Percentiles rank a stretch among this genome's conserved stretches.
Evolutionary conservation across 164 flowering plant genomes (phyloP).

Genomic region (Euptelea pleiosperma): DNA sequence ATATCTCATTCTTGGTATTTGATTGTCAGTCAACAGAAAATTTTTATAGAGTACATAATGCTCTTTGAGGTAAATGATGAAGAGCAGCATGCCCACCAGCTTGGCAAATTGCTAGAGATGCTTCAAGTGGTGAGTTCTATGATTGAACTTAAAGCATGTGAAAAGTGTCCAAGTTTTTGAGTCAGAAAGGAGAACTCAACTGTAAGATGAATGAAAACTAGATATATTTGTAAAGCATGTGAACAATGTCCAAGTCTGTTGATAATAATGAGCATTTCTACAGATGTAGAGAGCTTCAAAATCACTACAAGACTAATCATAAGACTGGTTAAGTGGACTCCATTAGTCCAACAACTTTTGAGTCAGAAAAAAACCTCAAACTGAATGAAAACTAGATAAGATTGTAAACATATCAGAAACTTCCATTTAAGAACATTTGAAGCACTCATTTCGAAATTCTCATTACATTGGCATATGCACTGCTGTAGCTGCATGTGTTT

Average conservation of each 20-base stretch:
- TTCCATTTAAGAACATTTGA: background rate
- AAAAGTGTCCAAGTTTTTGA: too few species aligned
- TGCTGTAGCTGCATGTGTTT: background rate
- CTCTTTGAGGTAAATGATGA: constrained; percentile 93
- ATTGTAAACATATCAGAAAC: background rate
- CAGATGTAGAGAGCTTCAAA: too few species aligned
- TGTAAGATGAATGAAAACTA: too few species aligned
- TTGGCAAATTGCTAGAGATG: constrained; percentile 72
- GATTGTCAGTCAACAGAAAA: constrained; percentile 71
- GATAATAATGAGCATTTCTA: too few species aligned
- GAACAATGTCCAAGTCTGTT: too few species aligned
- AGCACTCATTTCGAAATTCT: background rate
- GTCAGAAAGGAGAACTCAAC: too few species aligned
- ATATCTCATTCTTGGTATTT: constrained; percentile 8
- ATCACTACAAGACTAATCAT: too few species aligned
- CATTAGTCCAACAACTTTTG: background rate
- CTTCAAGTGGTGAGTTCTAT: constrained; percentile 74
- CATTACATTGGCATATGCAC: too few species aligned
- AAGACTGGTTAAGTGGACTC: background rate
- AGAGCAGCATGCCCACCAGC: constrained; percentile 86
- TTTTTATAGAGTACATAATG: constrained; percentile 96
- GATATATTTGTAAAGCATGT: too few species aligned
- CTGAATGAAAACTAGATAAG: background rate
- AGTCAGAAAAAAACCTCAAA: background rate
- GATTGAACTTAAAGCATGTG: background rate